Conservation (phyloP, 225 moss, liverwort and hornwort genomes). For the Physcomitrium patens region DNA sequence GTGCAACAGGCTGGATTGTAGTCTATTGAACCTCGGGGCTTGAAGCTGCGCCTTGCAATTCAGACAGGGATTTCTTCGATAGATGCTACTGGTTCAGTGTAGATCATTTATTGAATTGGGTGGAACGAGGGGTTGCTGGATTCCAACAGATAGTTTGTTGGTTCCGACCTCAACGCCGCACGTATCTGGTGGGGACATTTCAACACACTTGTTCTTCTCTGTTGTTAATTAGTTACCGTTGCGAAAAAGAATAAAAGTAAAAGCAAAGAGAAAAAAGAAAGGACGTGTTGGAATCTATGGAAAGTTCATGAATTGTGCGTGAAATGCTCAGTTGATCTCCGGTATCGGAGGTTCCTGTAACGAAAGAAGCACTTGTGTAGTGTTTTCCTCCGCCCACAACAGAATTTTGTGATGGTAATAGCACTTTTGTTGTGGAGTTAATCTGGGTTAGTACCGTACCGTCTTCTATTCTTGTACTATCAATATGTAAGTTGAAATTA, state of each 20-base stretch:
- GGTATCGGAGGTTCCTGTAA: background rate
- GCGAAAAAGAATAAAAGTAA: too few relatives aligned
- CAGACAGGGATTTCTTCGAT: background rate
- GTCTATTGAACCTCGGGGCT: background rate
- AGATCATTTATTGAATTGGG: constrained; percentile 4
- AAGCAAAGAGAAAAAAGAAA: background rate
- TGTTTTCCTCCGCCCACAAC: constrained; percentile 16
- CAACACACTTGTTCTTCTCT: too few relatives aligned
- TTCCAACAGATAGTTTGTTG: background rate
- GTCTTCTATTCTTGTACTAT: background rate
- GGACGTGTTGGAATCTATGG: background rate
- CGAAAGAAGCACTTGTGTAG: background rate
- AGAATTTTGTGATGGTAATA: background rate
- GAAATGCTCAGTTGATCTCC: background rate
- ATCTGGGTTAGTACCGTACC: background rate
- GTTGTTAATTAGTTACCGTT: too few relatives aligned
- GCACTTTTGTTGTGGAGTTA: background rate
- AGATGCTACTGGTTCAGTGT: background rate
- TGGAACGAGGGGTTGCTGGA: background rate
- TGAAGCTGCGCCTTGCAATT: constrained; percentile 6
- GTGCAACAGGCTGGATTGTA: constrained; percentile 16
- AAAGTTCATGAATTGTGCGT: background rate
- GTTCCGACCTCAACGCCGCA: too few relatives aligned
- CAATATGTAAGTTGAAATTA: background rate
- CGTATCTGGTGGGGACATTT: too few relatives aligned